These are phyloP conservation scores for Panicum virgatum DNA, from an alignment of 202 grass and related monocot species.

Conservation along the genomic window DNA sequence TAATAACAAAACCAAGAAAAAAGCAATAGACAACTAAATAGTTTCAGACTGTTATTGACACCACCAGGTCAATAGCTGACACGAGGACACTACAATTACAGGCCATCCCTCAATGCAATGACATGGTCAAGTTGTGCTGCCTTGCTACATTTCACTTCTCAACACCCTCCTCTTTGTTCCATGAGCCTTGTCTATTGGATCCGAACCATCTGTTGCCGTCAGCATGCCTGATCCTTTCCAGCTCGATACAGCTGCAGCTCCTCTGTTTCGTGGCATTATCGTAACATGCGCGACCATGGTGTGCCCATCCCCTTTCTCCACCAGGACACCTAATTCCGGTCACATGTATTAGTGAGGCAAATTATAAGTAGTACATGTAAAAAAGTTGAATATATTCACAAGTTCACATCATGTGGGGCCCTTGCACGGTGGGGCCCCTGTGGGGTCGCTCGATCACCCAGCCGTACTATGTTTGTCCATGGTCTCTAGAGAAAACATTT, in stretches of 20 bases:
- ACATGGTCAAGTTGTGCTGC: background rate
- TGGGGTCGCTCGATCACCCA: too few relatives aligned
- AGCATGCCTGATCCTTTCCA: slow-evolving; percentile 35
- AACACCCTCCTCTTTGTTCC: slow-evolving; percentile 15
- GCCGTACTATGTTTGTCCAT: too few relatives aligned
- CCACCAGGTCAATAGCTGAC: background rate
- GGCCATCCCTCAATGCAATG: background rate
- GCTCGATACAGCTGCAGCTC: background rate
- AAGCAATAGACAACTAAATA: background rate
- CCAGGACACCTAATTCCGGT: background rate
- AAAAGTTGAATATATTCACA: background rate
- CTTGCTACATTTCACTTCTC: background rate
- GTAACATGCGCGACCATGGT: background rate
- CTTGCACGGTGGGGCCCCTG: too few relatives aligned
- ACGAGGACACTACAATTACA: background rate
- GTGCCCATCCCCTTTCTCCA: background rate
- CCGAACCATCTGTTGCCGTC: background rate
- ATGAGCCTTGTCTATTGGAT: slow-evolving; percentile 10
- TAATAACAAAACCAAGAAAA: background rate
- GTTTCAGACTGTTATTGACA: too few relatives aligned
- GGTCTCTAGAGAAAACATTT: too few relatives aligned
- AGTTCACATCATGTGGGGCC: too few relatives aligned
- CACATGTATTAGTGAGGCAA: background rate
- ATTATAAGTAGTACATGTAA: background rate
- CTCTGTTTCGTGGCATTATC: slow-evolving; percentile 1